Evolutionary conservation across 192 early-diverging fungal species (phyloP).

Genomic region (Coemansia sp.): DNA sequence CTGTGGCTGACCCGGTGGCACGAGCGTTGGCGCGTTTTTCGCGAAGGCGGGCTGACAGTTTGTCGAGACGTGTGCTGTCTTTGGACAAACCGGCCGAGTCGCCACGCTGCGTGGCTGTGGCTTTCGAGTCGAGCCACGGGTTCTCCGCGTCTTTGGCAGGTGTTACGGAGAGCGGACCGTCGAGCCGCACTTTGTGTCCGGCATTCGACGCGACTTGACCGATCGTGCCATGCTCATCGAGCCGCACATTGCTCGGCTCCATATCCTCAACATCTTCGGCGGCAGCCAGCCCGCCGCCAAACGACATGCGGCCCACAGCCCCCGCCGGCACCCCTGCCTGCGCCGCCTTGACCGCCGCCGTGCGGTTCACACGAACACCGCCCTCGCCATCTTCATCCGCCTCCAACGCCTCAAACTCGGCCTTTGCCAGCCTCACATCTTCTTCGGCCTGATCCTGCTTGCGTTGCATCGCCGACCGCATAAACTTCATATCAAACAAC

Average conservation of each 20-base stretch:
- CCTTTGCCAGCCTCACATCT: conserved; percentile 36
- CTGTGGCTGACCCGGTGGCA: conserved; percentile 23
- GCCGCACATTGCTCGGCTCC: conserved; percentile 42
- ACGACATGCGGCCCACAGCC: conserved; percentile 45
- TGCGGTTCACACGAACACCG: conserved; percentile 13
- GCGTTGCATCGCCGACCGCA: conserved; percentile 79
- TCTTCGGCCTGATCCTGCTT: conserved; percentile 53
- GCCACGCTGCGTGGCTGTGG: conserved; percentile 31
- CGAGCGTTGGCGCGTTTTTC: conserved; percentile 53
- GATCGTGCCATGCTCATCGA: conserved; percentile 55
- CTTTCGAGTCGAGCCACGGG: conserved; percentile 74
- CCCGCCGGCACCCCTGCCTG: background rate
- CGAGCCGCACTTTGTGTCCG: conserved; percentile 57
- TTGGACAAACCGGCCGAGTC: conserved; percentile 55
- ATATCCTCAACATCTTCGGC: conserved; percentile 3
- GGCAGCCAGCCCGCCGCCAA: conserved; percentile 35
- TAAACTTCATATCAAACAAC: conserved; percentile 96
- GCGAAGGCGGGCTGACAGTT: conserved; percentile 64
- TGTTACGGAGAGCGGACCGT: conserved; percentile 57
- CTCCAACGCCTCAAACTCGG: conserved; percentile 40
- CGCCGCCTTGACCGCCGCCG: background rate
- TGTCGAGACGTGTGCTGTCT: conserved; percentile 62
- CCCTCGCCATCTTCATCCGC: conserved; percentile 41
- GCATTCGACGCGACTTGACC: conserved; percentile 54
- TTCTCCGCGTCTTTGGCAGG: conserved; percentile 56